Base-by-base conservation (phyloP, 2,329 filamentous ascomycete genomes). In the Leptographium procerum region DNA sequence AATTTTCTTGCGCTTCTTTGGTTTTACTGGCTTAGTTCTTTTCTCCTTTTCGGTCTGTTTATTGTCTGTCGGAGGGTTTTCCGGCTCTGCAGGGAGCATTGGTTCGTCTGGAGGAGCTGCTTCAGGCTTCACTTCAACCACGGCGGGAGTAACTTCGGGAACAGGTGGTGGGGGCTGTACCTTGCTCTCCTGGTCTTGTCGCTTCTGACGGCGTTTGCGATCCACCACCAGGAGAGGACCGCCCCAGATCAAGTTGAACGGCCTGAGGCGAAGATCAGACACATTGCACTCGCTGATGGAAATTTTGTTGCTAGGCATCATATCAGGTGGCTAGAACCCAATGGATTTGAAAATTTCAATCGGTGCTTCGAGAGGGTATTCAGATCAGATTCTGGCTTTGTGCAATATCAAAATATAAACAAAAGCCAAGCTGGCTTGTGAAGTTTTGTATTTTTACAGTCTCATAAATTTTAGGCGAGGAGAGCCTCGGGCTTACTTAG, bases 171-270 rank as follows among this genome's bases (percentile, higher is more conserved):
- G n/a, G n/a, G 33, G 33, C 22, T 28, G 33, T 43, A 13, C 5
- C 3, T 28, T 28, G 31, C 22, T 26, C 28, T 55, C 28, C 6
- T 48, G 16, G n/a, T 28, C n/a, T 28, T 34, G 28, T 2, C 16
- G 28, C 26, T 55, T 48, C 26, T 58, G 48, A 6, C 16, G 40
- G 22, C 19, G 47, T 36, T 14, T n/a, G 9, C 29, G 54, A 13
- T 50, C 54, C 33, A 26, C 14, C 1, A 60, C 58, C 36, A 60
- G 22, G 2, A 57, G 14, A 7, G 55, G 58, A 4, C 58, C 51
- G 19, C 58, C 58, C 58, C 58, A 60, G 51, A 57, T 43, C 4
- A 60, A 8, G 26, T 57, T 60, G 7, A 60, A 28, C 11, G 58
- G 58, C 26, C 28, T 16, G 22, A 60, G 34, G 2, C 51, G 22